Evolutionary conservation across 768 basidiomycete genomes (phyloP).

Genomic region (Trametes cubensis): DNA sequence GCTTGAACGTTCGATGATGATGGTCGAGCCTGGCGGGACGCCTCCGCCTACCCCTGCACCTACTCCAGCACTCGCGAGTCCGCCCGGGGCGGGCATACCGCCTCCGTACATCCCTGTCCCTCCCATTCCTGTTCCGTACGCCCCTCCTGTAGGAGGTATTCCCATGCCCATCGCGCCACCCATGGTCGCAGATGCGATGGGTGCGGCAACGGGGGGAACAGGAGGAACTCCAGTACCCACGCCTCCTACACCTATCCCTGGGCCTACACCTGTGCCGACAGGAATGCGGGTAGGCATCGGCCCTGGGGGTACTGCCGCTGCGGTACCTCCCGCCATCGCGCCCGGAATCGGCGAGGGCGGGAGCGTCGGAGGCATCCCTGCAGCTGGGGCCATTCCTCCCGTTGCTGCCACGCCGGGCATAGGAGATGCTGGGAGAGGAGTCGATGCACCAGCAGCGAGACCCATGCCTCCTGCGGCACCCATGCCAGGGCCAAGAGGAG

Average conservation of each 20-base stretch:
- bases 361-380: constrained; percentile 1
- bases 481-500: background rate
- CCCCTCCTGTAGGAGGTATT: background rate
- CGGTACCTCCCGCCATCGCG: background rate
- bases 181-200: background rate
- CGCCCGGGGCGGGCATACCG: background rate
- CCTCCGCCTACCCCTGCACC: background rate
- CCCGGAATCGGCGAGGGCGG: background rate
- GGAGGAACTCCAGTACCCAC: background rate
- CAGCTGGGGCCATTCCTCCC: background rate
- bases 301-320: background rate
- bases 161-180: constrained; percentile 2
- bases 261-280: background rate
- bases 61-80: background rate
- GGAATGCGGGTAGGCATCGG: background rate
- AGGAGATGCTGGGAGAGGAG: background rate
- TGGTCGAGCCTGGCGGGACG: constrained; percentile 26
- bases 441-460: background rate
- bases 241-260: background rate
- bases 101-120: constrained; percentile 2
- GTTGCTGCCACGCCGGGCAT: background rate
- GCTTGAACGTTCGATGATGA: constrained; percentile 20
- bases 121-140: background rate
- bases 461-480: background rate
- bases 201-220: no score